Percentiles rank a stretch among this genome's conserved stretches.
Conservation (phyloP, 2,329 filamentous ascomycete genomes). For the Coniochaeta sp. region DNA sequence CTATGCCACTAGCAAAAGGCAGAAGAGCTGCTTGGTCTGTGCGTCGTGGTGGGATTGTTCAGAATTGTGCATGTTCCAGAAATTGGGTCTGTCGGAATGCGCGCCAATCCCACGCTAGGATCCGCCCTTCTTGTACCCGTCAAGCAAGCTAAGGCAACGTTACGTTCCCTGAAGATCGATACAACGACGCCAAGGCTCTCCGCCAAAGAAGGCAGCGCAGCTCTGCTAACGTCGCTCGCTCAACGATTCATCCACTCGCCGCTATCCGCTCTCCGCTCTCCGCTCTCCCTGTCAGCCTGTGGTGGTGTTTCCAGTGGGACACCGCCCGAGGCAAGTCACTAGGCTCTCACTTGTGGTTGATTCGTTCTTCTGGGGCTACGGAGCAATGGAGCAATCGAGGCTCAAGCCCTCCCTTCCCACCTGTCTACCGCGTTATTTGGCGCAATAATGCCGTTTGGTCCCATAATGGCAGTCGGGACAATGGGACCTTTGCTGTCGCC, state of each 20-base stretch:
- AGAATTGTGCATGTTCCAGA: neutral
- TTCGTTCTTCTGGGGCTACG: neutral
- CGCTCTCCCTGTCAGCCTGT: too few species aligned
- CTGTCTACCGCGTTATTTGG: neutral
- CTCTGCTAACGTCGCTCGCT: neutral
- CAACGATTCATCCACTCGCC: neutral
- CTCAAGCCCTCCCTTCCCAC: neutral
- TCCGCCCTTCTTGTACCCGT: neutral
- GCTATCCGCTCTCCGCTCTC: too few species aligned
- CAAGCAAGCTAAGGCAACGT: constrained; percentile 14
- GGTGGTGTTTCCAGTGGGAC: neutral
- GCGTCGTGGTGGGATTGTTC: neutral
- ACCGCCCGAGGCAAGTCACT: neutral
- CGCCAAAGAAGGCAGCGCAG: neutral
- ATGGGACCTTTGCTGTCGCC: neutral
- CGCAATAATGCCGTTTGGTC: neutral
- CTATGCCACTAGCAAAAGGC: neutral
- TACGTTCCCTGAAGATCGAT: constrained; percentile 9
- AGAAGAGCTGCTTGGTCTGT: neutral
- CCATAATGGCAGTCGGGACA: too few species aligned
- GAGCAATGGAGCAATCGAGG: neutral
- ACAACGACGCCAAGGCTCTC: neutral
- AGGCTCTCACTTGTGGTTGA: neutral
- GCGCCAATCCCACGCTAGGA: neutral
- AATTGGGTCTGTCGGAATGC: neutral